phyloP scores from a whole-genome alignment of 768 basidiomycete species.

The Pluteus cervinus region DNA sequence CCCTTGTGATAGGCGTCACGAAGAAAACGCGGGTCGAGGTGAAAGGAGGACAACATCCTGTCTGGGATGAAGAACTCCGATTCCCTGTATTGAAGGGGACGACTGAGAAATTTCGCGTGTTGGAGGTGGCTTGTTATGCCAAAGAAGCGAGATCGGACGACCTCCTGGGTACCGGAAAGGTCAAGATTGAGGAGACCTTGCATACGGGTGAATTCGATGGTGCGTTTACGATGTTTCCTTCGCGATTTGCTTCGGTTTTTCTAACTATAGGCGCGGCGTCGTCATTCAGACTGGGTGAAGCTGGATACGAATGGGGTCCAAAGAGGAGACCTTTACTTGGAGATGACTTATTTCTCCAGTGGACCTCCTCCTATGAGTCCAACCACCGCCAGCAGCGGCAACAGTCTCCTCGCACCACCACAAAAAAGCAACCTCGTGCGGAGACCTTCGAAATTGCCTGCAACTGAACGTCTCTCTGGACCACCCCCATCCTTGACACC shows the following conservation, averaged over 20 bases:
- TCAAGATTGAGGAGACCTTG: conserved; percentile 76
- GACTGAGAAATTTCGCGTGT: conserved; percentile 46
- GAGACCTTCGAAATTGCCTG: conserved; percentile 47
- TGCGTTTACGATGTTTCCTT: conserved; percentile 29
- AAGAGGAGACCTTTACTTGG: conserved; percentile 84
- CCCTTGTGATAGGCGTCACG: conserved; percentile 33
- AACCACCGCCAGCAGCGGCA: conserved; percentile 19
- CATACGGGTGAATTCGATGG: conserved; percentile 90
- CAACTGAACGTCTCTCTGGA: conserved; percentile 46
- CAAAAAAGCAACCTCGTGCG: conserved; percentile 27
- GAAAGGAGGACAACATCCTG: conserved; percentile 89
- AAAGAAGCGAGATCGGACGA: conserved; percentile 72
- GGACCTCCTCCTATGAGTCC: conserved; percentile 40
- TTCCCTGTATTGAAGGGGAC: conserved; percentile 62
- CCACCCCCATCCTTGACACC: conserved; percentile 26
- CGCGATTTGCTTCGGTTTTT: background rate
- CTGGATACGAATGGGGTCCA: conserved; percentile 40
- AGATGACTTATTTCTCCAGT: conserved; percentile 89
- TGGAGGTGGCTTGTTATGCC: conserved; percentile 76
- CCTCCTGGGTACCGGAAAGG: conserved; percentile 65
- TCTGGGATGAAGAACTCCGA: conserved; percentile 88
- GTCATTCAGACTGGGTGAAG: conserved; percentile 27
- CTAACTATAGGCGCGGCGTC: background rate
- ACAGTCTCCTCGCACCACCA: conserved; percentile 13
- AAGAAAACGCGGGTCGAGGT: conserved; percentile 69